phyloP scores from a whole-genome alignment of 2,329 filamentous ascomycete genomes.

The Aspergillus floridensis region DNA sequence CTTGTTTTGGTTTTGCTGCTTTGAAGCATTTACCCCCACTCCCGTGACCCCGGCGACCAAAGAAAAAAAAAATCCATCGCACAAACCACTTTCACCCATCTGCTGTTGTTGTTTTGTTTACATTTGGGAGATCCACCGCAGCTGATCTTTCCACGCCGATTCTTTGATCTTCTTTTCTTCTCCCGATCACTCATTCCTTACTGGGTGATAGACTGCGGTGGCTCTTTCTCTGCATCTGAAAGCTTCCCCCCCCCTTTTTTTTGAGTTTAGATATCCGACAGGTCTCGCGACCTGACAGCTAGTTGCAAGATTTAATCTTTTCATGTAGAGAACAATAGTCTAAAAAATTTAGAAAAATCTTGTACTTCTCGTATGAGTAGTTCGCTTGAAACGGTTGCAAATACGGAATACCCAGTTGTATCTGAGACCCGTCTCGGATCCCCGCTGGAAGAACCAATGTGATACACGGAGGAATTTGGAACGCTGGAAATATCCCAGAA shows the following conservation, averaged over 20 bases:
- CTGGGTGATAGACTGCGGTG: too few relatives aligned
- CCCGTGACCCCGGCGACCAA: slow-evolving; percentile 34
- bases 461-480: too few relatives aligned
- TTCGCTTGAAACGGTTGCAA: too few relatives aligned
- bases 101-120: not conserved
- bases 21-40: slow-evolving; percentile 22
- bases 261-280: not conserved
- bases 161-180: slow-evolving; percentile 2
- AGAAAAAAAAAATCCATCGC: slow-evolving; percentile 19
- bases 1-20: slow-evolving; percentile 41
- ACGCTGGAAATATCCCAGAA: too few relatives aligned
- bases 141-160: not conserved
- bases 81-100: slow-evolving; percentile 10
- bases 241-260: too few relatives aligned
- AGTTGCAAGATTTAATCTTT: too few relatives aligned
- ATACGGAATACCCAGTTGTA: too few relatives aligned
- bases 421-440: too few relatives aligned
- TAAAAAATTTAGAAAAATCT: not conserved
- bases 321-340: too few relatives aligned
- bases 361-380: too few relatives aligned
- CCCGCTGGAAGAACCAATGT: too few relatives aligned
- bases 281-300: not conserved
- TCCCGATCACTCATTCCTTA: not conserved
- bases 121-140: not conserved
- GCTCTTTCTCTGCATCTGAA: too few relatives aligned